Evolutionary conservation across 306 rosid genomes (phyloP), one percentile per base, ranked within the genome.

Genomic region (Myrica gale): DNA sequence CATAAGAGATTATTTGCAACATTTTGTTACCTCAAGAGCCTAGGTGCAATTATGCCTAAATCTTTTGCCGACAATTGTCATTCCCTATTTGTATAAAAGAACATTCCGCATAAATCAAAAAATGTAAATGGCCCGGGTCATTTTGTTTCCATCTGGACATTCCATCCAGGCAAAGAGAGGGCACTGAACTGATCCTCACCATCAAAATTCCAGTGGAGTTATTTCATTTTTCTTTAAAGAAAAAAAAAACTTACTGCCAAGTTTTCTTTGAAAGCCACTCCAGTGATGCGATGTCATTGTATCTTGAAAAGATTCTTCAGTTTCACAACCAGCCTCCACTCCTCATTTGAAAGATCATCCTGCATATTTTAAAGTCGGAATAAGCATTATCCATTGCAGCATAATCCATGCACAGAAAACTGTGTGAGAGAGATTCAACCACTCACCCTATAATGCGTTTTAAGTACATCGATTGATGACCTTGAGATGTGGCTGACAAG

Each of bases 401-500:
- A 12, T 66, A 53, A 70, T 45, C 54, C 42, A 67, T 6, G 4
- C 32, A 26, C 32, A 48, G 9, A 48, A 11, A 48, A 48, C 52
- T 5, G 13, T 0, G 2, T 44, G 53, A 9, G 61, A 6, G 19
- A 74, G 47, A 71, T 15, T 17, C 51, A 26, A 73, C 53, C 7
- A 74, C 97, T 81, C 83, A 95, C 99, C 91, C 97, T 89, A 72
- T 95, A 95, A 76, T 89, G 84, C 68, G 88, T 6, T 83, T 95
- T 95, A 41, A 92, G 97, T 19, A 92, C 26, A 68, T 95, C 99
- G 78, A 95, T 95, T 0, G 99, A 95, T 76, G 68, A 89, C 88
- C 97, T 85, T 1, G 97, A 77, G 69, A 95, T 92, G 78, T 82
- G 97, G 86, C 97, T 92, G 63, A 95, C 97, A 87, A 95, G 99